phyloP scores from a whole-genome alignment of 2,329 filamentous ascomycete species.

The Aureobasidium uvarum region DNA sequence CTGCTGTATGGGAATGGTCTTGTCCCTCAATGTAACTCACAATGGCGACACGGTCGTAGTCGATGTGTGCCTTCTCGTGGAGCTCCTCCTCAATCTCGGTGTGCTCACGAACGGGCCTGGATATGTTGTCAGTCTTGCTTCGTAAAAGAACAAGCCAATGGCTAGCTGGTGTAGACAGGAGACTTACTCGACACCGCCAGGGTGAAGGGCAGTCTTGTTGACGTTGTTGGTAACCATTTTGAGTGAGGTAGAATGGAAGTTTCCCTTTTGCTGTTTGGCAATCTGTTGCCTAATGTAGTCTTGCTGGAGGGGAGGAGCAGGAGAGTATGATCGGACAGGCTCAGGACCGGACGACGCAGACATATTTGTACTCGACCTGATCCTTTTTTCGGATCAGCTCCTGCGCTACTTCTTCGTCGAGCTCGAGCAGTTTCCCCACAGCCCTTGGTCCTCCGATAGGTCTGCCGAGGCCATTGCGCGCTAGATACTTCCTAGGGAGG shows the following conservation, averaged over 20 bases:
- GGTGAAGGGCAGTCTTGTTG: constrained; percentile 92
- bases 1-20: not conserved
- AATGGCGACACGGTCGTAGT: constrained; percentile 98
- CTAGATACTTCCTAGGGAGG: constrained; percentile 12
- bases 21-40: constrained; percentile 54
- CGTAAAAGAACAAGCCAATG: constrained; percentile 28
- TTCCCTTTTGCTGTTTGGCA: constrained; percentile 57
- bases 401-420: constrained; percentile 16
- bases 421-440: constrained; percentile 23
- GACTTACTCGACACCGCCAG: constrained; percentile 85
- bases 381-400: constrained; percentile 6
- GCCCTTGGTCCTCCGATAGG: constrained; percentile 19
- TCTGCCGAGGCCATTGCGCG: constrained; percentile 19
- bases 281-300: constrained; percentile 60
- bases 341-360: constrained; percentile 15
- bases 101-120: constrained; percentile 78
- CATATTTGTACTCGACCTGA: constrained; percentile 27
- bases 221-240: constrained; percentile 56
- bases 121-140: constrained; percentile 19
- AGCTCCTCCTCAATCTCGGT: constrained; percentile 98
- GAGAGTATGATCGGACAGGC: constrained; percentile 30
- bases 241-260: constrained; percentile 60
- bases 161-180: constrained; percentile 9
- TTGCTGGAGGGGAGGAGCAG: constrained; percentile 45
- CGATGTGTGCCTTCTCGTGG: constrained; percentile 96